Conservation (phyloP, 106 monocot genomes). For the Phalaenopsis equestris region DNA sequence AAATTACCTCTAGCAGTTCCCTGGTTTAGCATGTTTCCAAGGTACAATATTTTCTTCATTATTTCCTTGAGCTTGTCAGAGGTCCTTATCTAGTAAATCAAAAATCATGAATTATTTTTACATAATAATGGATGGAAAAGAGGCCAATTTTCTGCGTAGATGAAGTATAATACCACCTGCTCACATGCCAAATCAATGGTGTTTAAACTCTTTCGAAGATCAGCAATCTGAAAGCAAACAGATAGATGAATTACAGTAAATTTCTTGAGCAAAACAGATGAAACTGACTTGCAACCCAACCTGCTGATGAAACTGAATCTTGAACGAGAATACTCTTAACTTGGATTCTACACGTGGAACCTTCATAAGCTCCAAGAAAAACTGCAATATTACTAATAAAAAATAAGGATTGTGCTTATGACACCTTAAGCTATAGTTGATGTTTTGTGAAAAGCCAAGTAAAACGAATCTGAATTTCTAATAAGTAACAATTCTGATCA, state of each 20-base stretch:
- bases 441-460: not conserved
- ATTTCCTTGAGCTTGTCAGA: constrained; percentile 68
- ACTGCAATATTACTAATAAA: constrained; percentile 3
- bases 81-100: constrained; percentile 37
- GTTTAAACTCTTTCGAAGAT: constrained; percentile 63
- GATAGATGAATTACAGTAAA: not conserved
- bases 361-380: constrained; percentile 10
- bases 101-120: not conserved
- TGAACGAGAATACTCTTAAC: constrained; percentile 10
- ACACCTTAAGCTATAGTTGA: not conserved
- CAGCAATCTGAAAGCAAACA: constrained; percentile 36
- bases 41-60: constrained; percentile 66
- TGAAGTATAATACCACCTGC: constrained; percentile 23
- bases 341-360: constrained; percentile 12
- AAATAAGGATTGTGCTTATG: not conserved
- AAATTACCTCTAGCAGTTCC: constrained; percentile 75
- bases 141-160: not conserved
- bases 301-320: constrained; percentile 9
- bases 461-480: not conserved
- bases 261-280: not conserved
- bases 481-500: not conserved
- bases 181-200: constrained; percentile 43
- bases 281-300: not conserved
- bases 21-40: constrained; percentile 76
- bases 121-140: not conserved